phyloP scores from a whole-genome alignment of 805 yeast species.

The Cyberlindnera suaveolens region DNA sequence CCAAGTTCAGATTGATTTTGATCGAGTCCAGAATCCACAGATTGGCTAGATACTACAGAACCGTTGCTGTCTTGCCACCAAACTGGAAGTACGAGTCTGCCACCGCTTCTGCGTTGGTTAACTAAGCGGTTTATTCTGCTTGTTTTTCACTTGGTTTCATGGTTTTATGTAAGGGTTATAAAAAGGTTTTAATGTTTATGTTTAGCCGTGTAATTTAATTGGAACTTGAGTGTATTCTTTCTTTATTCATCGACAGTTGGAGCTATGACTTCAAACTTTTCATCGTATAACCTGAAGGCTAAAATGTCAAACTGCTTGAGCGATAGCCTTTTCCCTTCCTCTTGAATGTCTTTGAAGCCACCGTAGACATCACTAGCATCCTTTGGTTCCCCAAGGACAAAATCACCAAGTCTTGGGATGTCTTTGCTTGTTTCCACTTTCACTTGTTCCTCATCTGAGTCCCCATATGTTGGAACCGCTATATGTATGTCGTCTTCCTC shows the following conservation, averaged over 20 bases:
- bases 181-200: slow-evolving; percentile 2
- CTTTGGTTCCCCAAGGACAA: slow-evolving; percentile 15
- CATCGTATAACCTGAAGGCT: slow-evolving; percentile 19
- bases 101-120: slow-evolving; percentile 99
- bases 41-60: slow-evolving; percentile 99
- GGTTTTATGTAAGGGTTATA: slow-evolving; percentile 2
- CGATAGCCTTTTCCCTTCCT: slow-evolving; percentile 6
- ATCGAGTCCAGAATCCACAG: slow-evolving; percentile 99
- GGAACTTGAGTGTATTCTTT: background rate
- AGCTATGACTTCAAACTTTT: slow-evolving; percentile 12
- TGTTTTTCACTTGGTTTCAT: slow-evolving; percentile 15
- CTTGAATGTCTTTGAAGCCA: slow-evolving; percentile 16
- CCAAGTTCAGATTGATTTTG: slow-evolving; percentile 99
- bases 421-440: slow-evolving; percentile 4
- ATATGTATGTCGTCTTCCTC: slow-evolving; percentile 30
- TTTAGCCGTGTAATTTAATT: slow-evolving; percentile 1
- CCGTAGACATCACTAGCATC: slow-evolving; percentile 15
- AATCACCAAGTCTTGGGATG: slow-evolving; percentile 10
- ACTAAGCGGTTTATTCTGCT: slow-evolving; percentile 48
- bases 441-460: slow-evolving; percentile 27
- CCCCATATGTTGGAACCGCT: slow-evolving; percentile 27
- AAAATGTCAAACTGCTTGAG: slow-evolving; percentile 13
- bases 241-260: slow-evolving; percentile 14
- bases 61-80: slow-evolving; percentile 98
- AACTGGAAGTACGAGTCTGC: slow-evolving; percentile 99